Evolutionary conservation across 2,329 filamentous ascomycete genomes (phyloP).

Genomic region (Paramyrothecium roridum): DNA sequence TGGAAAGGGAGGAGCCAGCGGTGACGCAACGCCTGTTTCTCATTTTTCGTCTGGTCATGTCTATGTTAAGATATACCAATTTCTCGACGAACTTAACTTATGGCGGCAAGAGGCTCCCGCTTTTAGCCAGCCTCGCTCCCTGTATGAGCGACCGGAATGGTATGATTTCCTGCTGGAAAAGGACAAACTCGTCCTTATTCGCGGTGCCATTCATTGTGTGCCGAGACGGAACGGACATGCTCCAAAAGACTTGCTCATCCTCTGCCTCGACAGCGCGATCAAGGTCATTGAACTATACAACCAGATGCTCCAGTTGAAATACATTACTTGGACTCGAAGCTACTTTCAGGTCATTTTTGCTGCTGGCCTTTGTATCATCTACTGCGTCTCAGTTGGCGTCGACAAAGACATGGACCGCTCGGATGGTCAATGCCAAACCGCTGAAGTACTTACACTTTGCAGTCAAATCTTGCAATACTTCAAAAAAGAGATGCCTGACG

Average conservation of each 20-base stretch:
- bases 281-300: slow-evolving; percentile 36
- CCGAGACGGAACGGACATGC: slow-evolving; percentile 28
- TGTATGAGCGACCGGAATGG: slow-evolving; percentile 41
- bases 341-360: slow-evolving; percentile 47
- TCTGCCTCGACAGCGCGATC: slow-evolving; percentile 31
- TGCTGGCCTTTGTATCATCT: slow-evolving; percentile 35
- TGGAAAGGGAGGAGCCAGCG: background rate
- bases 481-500: slow-evolving; percentile 13
- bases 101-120: slow-evolving; percentile 31
- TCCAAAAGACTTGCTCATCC: slow-evolving; percentile 22
- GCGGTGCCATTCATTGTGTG: slow-evolving; percentile 36
- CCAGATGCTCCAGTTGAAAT: slow-evolving; percentile 25
- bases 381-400: slow-evolving; percentile 14
- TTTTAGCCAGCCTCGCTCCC: slow-evolving; percentile 26
- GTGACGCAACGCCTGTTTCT: background rate
- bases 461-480: background rate
- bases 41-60: slow-evolving; percentile 14
- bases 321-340: slow-evolving; percentile 40
- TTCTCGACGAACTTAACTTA: slow-evolving; percentile 27
- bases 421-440: slow-evolving; percentile 1
- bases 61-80: slow-evolving; percentile 19
- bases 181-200: slow-evolving; percentile 34
- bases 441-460: slow-evolving; percentile 1
- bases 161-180: slow-evolving; percentile 38
- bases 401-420: background rate